Evolutionary conservation across 2,329 filamentous ascomycete species (phyloP), one percentile per base, ranked within the genome.

Genomic region (Uncinocarpus reesii): DNA sequence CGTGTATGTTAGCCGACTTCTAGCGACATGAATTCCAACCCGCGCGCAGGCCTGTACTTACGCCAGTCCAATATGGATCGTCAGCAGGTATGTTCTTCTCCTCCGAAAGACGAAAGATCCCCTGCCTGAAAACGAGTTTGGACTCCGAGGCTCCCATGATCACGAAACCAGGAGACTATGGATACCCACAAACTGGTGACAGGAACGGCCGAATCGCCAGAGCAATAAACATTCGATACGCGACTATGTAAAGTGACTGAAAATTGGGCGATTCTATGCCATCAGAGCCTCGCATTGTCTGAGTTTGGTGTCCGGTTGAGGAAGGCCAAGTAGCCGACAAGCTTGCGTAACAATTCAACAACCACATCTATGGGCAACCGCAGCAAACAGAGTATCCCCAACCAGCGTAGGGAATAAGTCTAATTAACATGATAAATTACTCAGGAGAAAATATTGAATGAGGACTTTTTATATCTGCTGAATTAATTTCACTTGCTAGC

Each of bases 121-220:
- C 90, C 71, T 94, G 86, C 71, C 95, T 96, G 78, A 98, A 96
- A 64, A 90, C 87, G 64, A 96, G 81, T 77, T 96, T 96, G 61
- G 90, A 96, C 72, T 96, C 90, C 70, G 90, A 95, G 64, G 90
- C 90, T 69, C 92, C 92, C 92, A 98, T 98, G 49, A 61, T 38
- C n/a, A 24, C 7, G 8, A 41, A 20, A 26, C 26, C 31, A 38
- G 29, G n/a, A 24, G 32, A n/a, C 26, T 7, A 10, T 6, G 36
- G 24, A 41, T 42, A 10, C n/a, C n/a, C 13, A 3, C 23, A 24
- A 37, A n/a, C 18, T 4, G 29, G 8, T 28, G 10, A 15, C 16
- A 38, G 23, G 24, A 47, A 16, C 23, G 24, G 18, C 44, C 10
- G 34, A 7, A 32, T 3, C 16, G 18, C 31, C 18, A 16, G 8